phyloP scores from a whole-genome alignment of 2,329 filamentous ascomycete species.

The Diaporthe citrichinensis region DNA sequence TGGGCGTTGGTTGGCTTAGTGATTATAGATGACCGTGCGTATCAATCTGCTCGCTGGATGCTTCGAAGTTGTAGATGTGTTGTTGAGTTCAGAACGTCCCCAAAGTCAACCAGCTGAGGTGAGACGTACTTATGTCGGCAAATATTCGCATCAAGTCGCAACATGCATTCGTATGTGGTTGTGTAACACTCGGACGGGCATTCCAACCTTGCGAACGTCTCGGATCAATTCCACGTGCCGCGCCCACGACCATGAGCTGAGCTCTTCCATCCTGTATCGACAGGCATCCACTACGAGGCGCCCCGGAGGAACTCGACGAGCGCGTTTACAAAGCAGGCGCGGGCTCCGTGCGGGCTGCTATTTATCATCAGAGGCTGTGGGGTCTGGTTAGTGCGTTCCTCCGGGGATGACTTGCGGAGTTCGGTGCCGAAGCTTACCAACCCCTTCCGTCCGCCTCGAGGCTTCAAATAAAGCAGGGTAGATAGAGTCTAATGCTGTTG shows the following conservation, averaged over 20 bases:
- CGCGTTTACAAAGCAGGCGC: background rate
- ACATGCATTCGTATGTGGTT: too few relatives aligned
- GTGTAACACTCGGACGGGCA: background rate
- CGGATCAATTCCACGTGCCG: background rate
- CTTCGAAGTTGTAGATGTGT: background rate
- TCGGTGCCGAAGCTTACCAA: background rate
- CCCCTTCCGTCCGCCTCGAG: background rate
- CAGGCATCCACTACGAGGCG: too few relatives aligned
- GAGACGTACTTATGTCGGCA: background rate
- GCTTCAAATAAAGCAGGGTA: background rate
- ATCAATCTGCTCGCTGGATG: background rate
- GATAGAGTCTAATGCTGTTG: too few relatives aligned
- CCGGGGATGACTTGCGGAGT: background rate
- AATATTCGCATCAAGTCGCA: background rate
- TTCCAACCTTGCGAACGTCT: background rate
- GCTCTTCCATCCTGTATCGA: background rate
- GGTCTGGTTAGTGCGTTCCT: background rate
- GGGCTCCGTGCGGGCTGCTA: background rate
- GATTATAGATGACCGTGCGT: fast-evolving
- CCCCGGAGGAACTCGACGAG: background rate
- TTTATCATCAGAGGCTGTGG: background rate
- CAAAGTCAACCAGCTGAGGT: background rate
- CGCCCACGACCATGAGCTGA: background rate
- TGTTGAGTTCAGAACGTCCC: background rate
- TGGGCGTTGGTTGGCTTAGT: background rate